Conservation (phyloP, 2,329 filamentous ascomycete species). For the Pseudodiploospora longispora region DNA sequence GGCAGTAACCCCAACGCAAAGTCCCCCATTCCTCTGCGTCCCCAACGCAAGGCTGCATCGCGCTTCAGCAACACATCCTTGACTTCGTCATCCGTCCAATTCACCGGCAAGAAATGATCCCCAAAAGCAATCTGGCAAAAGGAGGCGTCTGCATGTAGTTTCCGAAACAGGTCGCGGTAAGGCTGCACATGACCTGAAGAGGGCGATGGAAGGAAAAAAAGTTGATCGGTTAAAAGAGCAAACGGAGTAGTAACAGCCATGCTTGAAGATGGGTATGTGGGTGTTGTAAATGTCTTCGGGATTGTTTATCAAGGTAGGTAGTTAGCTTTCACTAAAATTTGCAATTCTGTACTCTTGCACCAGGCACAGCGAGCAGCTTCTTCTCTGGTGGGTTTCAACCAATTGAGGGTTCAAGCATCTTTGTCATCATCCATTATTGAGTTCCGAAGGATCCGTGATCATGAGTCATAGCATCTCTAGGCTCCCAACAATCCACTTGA, state of each 20-base stretch:
- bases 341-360: no score
- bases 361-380: no score
- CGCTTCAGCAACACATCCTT: constrained; percentile 2
- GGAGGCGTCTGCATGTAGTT: constrained; percentile 7
- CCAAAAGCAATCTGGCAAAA: constrained; percentile 13
- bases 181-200: constrained; percentile 3
- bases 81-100: constrained; percentile 10
- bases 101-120: constrained; percentile 1
- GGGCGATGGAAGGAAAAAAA: constrained; percentile 13
- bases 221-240: constrained; percentile 5
- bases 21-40: constrained; percentile 11
- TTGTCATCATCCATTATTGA: no score
- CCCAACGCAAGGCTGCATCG: constrained; percentile 10
- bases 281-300: no score
- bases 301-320: no score
- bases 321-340: no score
- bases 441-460: no score
- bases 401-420: no score
- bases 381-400: no score
- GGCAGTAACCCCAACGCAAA: constrained; percentile 11
- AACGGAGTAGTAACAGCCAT: neutral
- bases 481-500: no score
- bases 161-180: constrained; percentile 9
- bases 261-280: no score
- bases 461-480: no score